Evolutionary conservation across 2,329 filamentous ascomycete species (phyloP), one percentile per base, ranked within the genome.

Genomic region (Hymenoscyphus fraxineus): DNA sequence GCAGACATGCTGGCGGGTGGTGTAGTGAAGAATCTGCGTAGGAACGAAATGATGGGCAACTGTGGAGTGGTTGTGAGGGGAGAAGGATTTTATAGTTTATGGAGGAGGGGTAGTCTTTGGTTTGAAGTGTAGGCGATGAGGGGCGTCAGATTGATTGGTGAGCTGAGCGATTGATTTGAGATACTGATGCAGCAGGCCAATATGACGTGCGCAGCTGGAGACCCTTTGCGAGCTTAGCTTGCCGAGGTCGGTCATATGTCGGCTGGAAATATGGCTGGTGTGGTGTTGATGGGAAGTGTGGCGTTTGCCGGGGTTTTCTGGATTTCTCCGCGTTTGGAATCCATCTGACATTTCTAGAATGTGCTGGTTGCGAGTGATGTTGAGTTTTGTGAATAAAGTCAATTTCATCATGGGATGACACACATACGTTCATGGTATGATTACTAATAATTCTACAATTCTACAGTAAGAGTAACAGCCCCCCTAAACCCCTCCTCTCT

Each of bases 1-100:
- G 90, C 86, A 75, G 91, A 88, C 91, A 96, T 96, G 74, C 80
- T 85, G 80, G 85, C 82, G 72, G 89, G 82, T 70, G 79, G 79
- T 77, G 83, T 81, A 73, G 81, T 81, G 78, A 96, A 95, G 76
- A 96, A 83, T 76, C 85, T 83, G 75, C 87, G 85, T 75, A 91
- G 80, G 78, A 94, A 83, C 80, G 87, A 91, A 83, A 86, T 86
- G 71, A 60, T 73, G 71, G 70, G 73, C 73, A 69, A 74, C 59
- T 55, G 61, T 66, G 60, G 27, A 13, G 31, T 6, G n/a, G 63
- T 60, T 58, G 59, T 44, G 19, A 19, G 56, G 65, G 62, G 65
- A 59, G 62, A 58, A 22, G 59, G 61, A 9, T 13, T 54, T 54
- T 54, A 54, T 54, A 39, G 60, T n/a, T 19, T 13, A 22, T 16